Base-by-base conservation (phyloP, 164 flowering plant genomes). In the Chimonanthus praecox region DNA sequence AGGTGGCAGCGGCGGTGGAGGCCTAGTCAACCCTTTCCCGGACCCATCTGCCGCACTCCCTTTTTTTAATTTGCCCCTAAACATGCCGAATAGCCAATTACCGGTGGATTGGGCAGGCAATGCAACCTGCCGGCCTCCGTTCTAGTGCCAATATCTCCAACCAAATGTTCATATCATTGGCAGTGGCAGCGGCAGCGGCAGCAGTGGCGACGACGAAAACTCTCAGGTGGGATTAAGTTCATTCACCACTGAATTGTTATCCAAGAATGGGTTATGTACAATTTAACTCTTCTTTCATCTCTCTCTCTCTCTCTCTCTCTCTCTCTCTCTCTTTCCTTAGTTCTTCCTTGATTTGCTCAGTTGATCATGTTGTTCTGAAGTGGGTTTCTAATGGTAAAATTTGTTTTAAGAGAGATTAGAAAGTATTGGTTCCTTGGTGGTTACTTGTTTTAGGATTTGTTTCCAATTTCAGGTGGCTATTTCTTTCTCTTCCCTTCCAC, bases 21-120 rank as follows among this genome's bases (percentile, higher is more conserved):
- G 83, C 45, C 7, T 62, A 5, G 49, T 20, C 7, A 69, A 69
- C 45, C 81, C 69, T 3, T 81, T 78, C 60, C 71, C 82, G 1
- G 83, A 83, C 73, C 82, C 78, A 11, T 74, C 82, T 18, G 44
- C 77, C 5, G 96, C 88, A 50, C 71, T 83, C 18, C 85, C 85
- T 16, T 83, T 83, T 70, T 75, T 77, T n/a, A 81, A 81, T 72
- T 47, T 77, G 64, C 85, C 82, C 18, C 50, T 68, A 5, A 80
- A 75, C 33, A 78, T 83, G 83, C 70, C 71, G 44, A 76, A 76
- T 68, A 44, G 78, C 49, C 78, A 76, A 71, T 49, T 76, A n/a
- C 78, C 75, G 9, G 72, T 72, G 3, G 78, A 76, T 48, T 76
- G 75, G 75, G 72, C 64, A 6, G 78, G 78, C 3, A 68, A 68